phyloP scores from a whole-genome alignment of 2,329 filamentous ascomycete genomes.

The Cordyceps cicadae region DNA sequence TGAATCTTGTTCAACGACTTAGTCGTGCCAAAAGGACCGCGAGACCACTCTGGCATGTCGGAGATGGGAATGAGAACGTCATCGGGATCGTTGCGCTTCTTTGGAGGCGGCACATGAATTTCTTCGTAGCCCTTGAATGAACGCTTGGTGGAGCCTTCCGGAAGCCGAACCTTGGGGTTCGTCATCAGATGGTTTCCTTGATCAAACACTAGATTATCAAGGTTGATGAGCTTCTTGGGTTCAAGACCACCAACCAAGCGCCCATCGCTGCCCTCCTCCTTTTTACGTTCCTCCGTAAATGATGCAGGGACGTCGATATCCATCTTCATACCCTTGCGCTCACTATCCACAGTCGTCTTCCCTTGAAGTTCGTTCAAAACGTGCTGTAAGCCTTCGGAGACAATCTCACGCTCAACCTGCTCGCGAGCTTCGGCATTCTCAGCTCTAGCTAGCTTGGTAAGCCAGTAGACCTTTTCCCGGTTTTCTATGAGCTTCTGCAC shows the following conservation, averaged over 20 bases:
- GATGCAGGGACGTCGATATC: conserved; percentile 70
- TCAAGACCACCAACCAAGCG: conserved; percentile 74
- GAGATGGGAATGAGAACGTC: conserved; percentile 77
- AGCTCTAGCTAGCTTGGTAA: conserved; percentile 75
- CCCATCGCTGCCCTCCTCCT: conserved; percentile 53
- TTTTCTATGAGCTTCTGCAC: conserved; percentile 89
- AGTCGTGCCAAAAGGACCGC: conserved; percentile 73
- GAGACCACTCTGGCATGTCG: conserved; percentile 89
- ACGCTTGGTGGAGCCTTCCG: conserved; percentile 88
- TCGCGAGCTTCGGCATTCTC: conserved; percentile 70
- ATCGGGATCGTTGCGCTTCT: conserved; percentile 71
- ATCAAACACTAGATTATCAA: conserved; percentile 94
- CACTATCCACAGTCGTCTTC: conserved; percentile 48
- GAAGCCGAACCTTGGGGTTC: conserved; percentile 90
- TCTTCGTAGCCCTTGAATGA: conserved; percentile 98
- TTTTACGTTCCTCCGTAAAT: conserved; percentile 40
- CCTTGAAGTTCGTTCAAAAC: conserved; percentile 85
- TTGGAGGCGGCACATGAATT: conserved; percentile 91
- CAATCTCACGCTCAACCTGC: conserved; percentile 83
- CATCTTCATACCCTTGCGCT: conserved; percentile 75
- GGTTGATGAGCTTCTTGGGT: conserved; percentile 78
- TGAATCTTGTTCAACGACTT: conserved; percentile 92
- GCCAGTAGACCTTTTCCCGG: conserved; percentile 90
- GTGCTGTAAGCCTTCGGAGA: conserved; percentile 73
- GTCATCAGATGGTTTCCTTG: conserved; percentile 99